A percentile compares a stretch with the other conserved stretches of the same genome.
phyloP scores from a whole-genome alignment of 805 yeast species.

The Lipomyces lipofer region DNA sequence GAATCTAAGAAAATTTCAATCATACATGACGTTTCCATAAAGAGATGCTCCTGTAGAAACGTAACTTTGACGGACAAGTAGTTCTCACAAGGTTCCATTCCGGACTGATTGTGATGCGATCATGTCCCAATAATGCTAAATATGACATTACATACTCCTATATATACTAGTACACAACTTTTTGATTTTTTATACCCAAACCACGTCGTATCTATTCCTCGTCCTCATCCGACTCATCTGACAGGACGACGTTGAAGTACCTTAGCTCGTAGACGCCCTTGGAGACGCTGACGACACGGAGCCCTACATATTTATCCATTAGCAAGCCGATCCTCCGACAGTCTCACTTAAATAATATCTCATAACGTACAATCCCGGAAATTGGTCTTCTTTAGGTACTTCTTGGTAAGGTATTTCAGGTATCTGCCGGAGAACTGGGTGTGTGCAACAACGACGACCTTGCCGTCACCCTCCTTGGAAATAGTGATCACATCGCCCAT shows the following conservation, averaged over 20 bases:
- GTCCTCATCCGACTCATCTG: slow-evolving; percentile 93
- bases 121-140: no score
- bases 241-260: slow-evolving; percentile 98
- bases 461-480: slow-evolving; percentile 73
- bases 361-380: slow-evolving; percentile 75
- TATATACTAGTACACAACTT: slow-evolving; percentile 1
- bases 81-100: no score
- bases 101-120: no score
- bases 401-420: slow-evolving; percentile 99
- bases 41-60: no score
- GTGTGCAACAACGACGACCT: slow-evolving; percentile 82
- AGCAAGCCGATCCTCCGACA: no score
- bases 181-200: neutral
- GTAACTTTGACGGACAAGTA: no score
- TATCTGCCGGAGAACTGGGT: slow-evolving; percentile 99
- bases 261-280: slow-evolving; percentile 95
- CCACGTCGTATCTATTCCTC: slow-evolving; percentile 45
- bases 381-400: slow-evolving; percentile 99
- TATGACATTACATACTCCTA: neutral
- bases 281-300: slow-evolving; percentile 95
- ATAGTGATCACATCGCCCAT: slow-evolving; percentile 93
- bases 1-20: no score
- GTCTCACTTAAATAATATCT: no score
- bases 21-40: no score
- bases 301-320: slow-evolving; percentile 49